Base-by-base conservation (phyloP, 495 filamentous ascomycete genomes). In the Xylaria venustula region DNA sequence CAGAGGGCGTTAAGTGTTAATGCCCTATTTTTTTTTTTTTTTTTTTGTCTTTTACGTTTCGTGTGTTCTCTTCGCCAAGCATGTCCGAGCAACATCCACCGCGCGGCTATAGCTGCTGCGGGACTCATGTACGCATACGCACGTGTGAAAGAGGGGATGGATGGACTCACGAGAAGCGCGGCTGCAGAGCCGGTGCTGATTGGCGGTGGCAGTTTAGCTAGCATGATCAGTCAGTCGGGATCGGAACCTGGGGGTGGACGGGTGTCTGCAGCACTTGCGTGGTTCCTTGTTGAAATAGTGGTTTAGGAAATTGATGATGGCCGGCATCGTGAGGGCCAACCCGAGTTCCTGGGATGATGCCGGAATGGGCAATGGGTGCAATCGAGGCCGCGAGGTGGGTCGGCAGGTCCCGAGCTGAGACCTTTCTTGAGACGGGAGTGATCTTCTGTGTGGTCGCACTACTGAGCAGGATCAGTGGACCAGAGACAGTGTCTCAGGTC, bases 131-230 rank as follows among this genome's bases (percentile, higher is more conserved):
- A 2, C 26, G 3, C 4, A 11, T 9, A 22, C 48, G 41, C 6
- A n/a, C 15, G 3, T 2, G 9, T 14, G 26, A 28, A 49, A 14
- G 40, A 36, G 20, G 23, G 52, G 52, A 49, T 47, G 58, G 41
- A 30, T 45, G 2, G 32, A 73, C 71, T 68, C 47, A 73, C 71
- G 32, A 71, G 69, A 42, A 73, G 59, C 41, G 66, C 64, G 64
- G 65, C 60, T 56, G 71, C 71, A 58, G 64, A 66, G 45, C 47
- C 55, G 45, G 67, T 68, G 58, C 61, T 73, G 67, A 73, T 73
- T 67, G 71, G 64, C 34, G 65, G 70, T 52, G 67, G 65, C 53
- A 67, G 68, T 67, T 68, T 66, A 40, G 70, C 70, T 73, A 50
- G 15, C 60, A 63, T 62, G 69, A 55, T 67, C 60, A 58, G 70